phyloP scores from a whole-genome alignment of 768 basidiomycete genomes.

The Tricholomella constricta region DNA sequence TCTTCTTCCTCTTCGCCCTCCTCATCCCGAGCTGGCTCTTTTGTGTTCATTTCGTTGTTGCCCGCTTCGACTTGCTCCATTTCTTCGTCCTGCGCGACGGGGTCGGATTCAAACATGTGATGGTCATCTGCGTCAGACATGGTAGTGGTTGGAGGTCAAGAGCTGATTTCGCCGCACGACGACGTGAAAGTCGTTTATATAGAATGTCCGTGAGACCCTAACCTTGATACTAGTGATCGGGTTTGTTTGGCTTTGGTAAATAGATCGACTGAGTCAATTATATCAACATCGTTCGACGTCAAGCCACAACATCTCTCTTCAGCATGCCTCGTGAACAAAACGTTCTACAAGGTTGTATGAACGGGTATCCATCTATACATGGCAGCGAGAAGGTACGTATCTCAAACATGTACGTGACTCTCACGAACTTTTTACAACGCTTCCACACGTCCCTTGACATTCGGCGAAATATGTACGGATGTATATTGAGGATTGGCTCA shows the following conservation, averaged over 20 bases:
- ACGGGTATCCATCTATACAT: slow-evolving; percentile 62
- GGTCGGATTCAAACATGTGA: slow-evolving; percentile 35
- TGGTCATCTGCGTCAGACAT: slow-evolving; percentile 49
- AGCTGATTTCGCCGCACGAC: background rate
- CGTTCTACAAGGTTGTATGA: slow-evolving; percentile 63
- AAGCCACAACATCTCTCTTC: slow-evolving; percentile 54
- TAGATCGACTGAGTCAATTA: background rate
- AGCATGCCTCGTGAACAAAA: slow-evolving; percentile 58
- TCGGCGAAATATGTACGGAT: slow-evolving; percentile 59
- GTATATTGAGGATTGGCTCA: background rate
- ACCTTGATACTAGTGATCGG: background rate
- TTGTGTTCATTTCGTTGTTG: slow-evolving; percentile 41
- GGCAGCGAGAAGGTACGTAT: slow-evolving; percentile 71
- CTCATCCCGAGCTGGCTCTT: slow-evolving; percentile 27
- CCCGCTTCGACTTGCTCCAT: slow-evolving; percentile 36
- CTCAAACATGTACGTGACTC: no score
- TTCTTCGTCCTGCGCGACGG: slow-evolving; percentile 43
- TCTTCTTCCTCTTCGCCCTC: slow-evolving; percentile 42
- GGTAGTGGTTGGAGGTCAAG: slow-evolving; percentile 28
- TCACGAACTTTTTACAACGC: slow-evolving; percentile 65
- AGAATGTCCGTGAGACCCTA: slow-evolving; percentile 10
- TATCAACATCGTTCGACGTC: slow-evolving; percentile 4
- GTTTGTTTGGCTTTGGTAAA: background rate
- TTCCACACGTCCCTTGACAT: slow-evolving; percentile 47
- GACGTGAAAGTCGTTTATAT: background rate